Percentiles rank a stretch among this genome's conserved stretches.
Evolutionary conservation across 805 yeast genomes (phyloP).

Genomic region (Yamadazyma phyllophila): DNA sequence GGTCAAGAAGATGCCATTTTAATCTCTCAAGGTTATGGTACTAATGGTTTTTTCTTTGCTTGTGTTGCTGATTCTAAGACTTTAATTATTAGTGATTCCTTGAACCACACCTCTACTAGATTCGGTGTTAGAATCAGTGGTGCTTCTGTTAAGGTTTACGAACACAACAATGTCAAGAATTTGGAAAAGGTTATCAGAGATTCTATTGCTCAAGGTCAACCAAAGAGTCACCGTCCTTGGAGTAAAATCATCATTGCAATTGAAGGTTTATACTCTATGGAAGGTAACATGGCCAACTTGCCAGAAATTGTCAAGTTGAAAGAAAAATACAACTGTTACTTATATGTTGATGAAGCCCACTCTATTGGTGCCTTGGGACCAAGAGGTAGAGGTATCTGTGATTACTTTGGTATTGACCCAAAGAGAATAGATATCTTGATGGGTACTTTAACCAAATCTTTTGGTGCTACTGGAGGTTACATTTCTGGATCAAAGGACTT

Average conservation of each 20-base stretch:
- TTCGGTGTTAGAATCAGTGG: conserved; percentile 93
- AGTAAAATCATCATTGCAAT: conserved; percentile 79
- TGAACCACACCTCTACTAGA: conserved; percentile 94
- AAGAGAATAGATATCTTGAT: conserved; percentile 76
- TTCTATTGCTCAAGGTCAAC: conserved; percentile 90
- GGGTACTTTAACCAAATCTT: conserved; percentile 98
- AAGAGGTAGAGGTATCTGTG: conserved; percentile 91
- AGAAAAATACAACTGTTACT: conserved; percentile 81
- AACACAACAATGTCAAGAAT: conserved; percentile 84
- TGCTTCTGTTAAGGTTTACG: conserved; percentile 86
- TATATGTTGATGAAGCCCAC: conserved; percentile 97
- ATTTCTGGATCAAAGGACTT: conserved; percentile 71
- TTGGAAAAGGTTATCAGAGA: conserved; percentile 78
- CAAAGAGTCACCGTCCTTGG: conserved; percentile 96
- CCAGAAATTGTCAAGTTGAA: conserved; percentile 72
- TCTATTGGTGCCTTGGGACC: conserved; percentile 99
- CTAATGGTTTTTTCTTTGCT: conserved; percentile 85
- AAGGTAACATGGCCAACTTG: conserved; percentile 83
- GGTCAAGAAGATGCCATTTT: conserved; percentile 88
- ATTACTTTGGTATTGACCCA: conserved; percentile 81
- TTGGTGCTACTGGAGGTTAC: conserved; percentile 99
- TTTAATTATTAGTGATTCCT: conserved; percentile 87
- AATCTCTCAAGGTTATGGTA: conserved; percentile 93
- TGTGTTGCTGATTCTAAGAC: conserved; percentile 84
- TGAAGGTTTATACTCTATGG: conserved; percentile 92